Conservation (phyloP, 257 asterid species). For the Gentiana straminea region DNA sequence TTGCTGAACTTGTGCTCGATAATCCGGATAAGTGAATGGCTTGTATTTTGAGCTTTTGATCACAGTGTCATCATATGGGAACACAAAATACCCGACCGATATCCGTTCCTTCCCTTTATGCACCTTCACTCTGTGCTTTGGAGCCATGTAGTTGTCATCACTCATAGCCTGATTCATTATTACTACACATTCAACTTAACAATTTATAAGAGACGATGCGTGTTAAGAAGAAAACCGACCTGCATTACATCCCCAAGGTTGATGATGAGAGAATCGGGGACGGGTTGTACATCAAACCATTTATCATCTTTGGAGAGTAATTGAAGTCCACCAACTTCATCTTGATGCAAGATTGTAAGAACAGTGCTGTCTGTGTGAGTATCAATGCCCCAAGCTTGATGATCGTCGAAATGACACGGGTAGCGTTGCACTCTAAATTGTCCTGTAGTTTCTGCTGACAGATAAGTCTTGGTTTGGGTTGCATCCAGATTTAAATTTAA, state of each 20-base stretch:
- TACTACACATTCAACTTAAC: not conserved
- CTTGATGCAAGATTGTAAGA: constrained; percentile 63
- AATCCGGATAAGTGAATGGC: constrained; percentile 64
- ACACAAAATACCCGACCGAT: constrained; percentile 70
- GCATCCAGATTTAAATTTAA: constrained; percentile 32
- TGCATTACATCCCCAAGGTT: constrained; percentile 85
- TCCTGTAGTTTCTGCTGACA: constrained; percentile 42
- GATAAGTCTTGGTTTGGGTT: constrained; percentile 22
- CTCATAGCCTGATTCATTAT: constrained; percentile 52
- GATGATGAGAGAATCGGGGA: constrained; percentile 46
- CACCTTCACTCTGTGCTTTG: constrained; percentile 65
- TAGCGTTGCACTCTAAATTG: constrained; percentile 69
- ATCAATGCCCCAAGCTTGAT: constrained; percentile 44
- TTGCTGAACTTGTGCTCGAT: constrained; percentile 46
- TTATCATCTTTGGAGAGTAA: constrained; percentile 26
- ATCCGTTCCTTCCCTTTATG: constrained; percentile 46
- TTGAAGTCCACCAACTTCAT: constrained; percentile 81
- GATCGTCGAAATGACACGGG: constrained; percentile 41
- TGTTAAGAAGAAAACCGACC: constrained; percentile 18
- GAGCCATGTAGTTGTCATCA: constrained; percentile 46
- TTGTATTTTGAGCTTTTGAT: constrained; percentile 60
- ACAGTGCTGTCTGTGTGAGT: constrained; percentile 87
- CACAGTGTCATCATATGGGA: constrained; percentile 50
- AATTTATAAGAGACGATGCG: not conserved
- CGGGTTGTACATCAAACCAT: constrained; percentile 63